Conservation (phyloP, 1,284 basidiomycete species). For the Leccinum olivaceoglutinosum region DNA sequence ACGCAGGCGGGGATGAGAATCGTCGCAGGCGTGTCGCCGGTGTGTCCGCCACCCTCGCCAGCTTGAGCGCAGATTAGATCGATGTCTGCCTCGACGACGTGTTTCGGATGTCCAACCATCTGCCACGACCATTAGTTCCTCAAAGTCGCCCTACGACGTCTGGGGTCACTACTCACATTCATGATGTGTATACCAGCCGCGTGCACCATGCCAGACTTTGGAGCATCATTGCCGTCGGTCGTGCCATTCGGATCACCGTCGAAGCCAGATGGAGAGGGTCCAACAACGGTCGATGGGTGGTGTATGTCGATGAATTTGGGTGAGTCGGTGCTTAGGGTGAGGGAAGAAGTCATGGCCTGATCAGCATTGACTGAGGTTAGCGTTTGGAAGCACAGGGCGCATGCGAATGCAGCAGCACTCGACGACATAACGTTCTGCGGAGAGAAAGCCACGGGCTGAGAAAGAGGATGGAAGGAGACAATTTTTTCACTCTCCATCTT, state of each 20-base stretch:
- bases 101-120: slow-evolving; percentile 90
- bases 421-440: slow-evolving; percentile 1
- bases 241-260: slow-evolving; percentile 1
- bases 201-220: slow-evolving; percentile 35
- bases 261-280: not conserved
- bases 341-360: not conserved
- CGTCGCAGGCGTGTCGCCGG: slow-evolving; percentile 68
- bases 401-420: slow-evolving; percentile 2
- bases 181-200: slow-evolving; percentile 76
- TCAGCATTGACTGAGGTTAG: not conserved
- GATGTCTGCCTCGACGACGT: slow-evolving; percentile 75
- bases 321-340: not conserved
- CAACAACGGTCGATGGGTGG: not conserved
- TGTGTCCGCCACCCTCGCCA: slow-evolving; percentile 81
- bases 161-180: slow-evolving; percentile 48
- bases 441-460: slow-evolving; percentile 10
- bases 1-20: slow-evolving; percentile 79
- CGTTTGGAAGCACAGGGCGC: slow-evolving; percentile 2
- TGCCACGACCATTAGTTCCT: slow-evolving; percentile 18
- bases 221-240: not conserved
- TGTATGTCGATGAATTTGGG: not conserved
- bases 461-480: slow-evolving; percentile 1
- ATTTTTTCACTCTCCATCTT: too few species aligned
- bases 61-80: slow-evolving; percentile 89
- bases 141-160: not conserved